Percentiles rank a stretch among this genome's conserved stretches.
phyloP scores from a whole-genome alignment of 768 basidiomycete species.

The Boletus insuetus region DNA sequence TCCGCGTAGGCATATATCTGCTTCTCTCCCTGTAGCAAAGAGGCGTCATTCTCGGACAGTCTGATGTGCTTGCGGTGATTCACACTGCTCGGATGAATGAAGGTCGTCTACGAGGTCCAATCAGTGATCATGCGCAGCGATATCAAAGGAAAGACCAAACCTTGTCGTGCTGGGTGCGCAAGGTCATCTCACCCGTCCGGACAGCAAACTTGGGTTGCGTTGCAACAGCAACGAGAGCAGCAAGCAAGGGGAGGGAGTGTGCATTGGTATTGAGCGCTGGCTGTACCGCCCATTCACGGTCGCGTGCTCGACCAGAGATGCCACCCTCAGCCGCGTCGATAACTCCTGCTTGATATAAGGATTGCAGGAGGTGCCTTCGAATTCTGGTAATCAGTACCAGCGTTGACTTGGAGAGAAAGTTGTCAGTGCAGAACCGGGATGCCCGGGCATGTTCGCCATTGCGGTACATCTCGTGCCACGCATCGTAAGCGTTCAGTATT shows the following conservation, averaged over 20 bases:
- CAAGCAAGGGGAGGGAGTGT: constrained; percentile 72
- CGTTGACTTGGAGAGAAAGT: constrained; percentile 88
- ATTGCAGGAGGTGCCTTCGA: constrained; percentile 71
- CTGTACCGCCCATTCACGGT: constrained; percentile 48
- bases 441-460: constrained; percentile 62
- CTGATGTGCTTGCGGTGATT: constrained; percentile 61
- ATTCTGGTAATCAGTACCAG: constrained; percentile 78
- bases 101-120: constrained; percentile 47
- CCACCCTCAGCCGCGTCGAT: constrained; percentile 80
- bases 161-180: constrained; percentile 81
- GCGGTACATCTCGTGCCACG: constrained; percentile 73
- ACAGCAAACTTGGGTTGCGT: constrained; percentile 91
- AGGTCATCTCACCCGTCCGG: constrained; percentile 60
- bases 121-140: constrained; percentile 13
- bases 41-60: constrained; percentile 18
- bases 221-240: constrained; percentile 81
- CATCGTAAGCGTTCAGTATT: constrained; percentile 74
- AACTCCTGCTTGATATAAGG: constrained; percentile 76
- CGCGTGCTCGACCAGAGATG: constrained; percentile 28
- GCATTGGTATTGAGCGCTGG: constrained; percentile 67
- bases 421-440: constrained; percentile 75
- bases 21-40: constrained; percentile 45
- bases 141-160: constrained; percentile 38
- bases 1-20: constrained; percentile 81
- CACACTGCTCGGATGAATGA: constrained; percentile 86